A percentile compares a stretch with the other conserved stretches of the same genome.
These are phyloP conservation scores for Paxillus involutus DNA, from an alignment of 768 basidiomycete species.

Conservation along the genomic window DNA sequence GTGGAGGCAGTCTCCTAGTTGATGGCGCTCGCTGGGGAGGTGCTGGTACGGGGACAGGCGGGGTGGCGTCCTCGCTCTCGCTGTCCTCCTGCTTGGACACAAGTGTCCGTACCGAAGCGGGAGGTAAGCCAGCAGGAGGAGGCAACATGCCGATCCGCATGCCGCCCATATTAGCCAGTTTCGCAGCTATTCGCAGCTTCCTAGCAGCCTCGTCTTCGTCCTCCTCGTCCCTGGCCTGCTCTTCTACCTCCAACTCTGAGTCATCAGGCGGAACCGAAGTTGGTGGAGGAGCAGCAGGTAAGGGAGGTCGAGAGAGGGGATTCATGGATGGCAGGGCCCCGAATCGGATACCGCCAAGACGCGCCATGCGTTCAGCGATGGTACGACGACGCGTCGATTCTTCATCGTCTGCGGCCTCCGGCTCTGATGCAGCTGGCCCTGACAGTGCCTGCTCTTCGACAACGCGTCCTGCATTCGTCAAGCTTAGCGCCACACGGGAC, in stretches of 20 bases:
- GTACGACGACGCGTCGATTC: slow-evolving; percentile 60
- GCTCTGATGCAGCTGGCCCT: slow-evolving; percentile 1
- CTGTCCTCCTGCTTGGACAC: slow-evolving; percentile 26
- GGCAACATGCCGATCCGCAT: slow-evolving; percentile 59
- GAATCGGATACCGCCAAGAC: slow-evolving; percentile 82
- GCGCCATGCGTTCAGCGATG: slow-evolving; percentile 95
- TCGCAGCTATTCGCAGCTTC: slow-evolving; percentile 51
- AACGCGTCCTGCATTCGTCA: slow-evolving; percentile 1
- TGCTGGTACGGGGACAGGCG: slow-evolving; percentile 31
- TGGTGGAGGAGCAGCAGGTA: slow-evolving; percentile 37
- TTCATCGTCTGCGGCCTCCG: slow-evolving; percentile 36
- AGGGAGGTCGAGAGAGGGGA: slow-evolving; percentile 37
- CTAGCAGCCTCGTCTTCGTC: slow-evolving; percentile 42
- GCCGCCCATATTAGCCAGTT: slow-evolving; percentile 56
- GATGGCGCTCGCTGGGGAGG: slow-evolving; percentile 31
- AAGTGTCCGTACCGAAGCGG: slow-evolving; percentile 14
- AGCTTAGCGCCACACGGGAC: background rate
- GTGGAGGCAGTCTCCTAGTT: slow-evolving; percentile 31
- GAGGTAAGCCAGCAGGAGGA: slow-evolving; percentile 15
- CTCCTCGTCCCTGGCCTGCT: slow-evolving; percentile 28
- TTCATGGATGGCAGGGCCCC: slow-evolving; percentile 57
- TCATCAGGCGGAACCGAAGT: slow-evolving; percentile 31
- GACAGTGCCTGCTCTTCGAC: slow-evolving; percentile 13
- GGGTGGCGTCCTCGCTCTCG: slow-evolving; percentile 25
- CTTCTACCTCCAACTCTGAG: slow-evolving; percentile 15